A percentile compares a stretch with the other conserved stretches of the same genome.
Evolutionary conservation across 176 grass and related monocot genomes (phyloP).

Genomic region (Hsuehochloa calcarea): DNA sequence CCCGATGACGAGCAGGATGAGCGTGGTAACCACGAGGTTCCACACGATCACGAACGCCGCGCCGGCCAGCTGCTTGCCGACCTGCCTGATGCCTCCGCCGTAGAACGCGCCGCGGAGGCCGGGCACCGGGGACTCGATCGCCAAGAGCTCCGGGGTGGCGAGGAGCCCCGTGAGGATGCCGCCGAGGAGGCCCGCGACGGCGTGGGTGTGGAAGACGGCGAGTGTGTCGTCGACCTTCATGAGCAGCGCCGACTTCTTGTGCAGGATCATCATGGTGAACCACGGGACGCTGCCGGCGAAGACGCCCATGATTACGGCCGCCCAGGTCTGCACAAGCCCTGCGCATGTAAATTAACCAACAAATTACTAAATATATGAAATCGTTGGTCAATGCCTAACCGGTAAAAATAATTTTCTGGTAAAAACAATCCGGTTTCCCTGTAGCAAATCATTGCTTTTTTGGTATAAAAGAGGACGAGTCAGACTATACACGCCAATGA

Average conservation of each 20-base stretch:
- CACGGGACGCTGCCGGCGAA: slow-evolving; percentile 75
- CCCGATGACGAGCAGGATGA: slow-evolving; percentile 63
- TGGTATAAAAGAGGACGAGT: no score
- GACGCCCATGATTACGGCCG: slow-evolving; percentile 58
- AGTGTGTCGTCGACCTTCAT: slow-evolving; percentile 70
- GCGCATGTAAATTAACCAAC: neutral
- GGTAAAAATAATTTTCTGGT: neutral
- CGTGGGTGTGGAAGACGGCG: slow-evolving; percentile 72
- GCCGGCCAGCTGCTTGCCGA: slow-evolving; percentile 69
- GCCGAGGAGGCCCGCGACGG: slow-evolving; percentile 70
- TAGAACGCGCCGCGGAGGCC: slow-evolving; percentile 60
- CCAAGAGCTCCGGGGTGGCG: slow-evolving; percentile 51
- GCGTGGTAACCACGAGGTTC: slow-evolving; percentile 57
- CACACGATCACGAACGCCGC: slow-evolving; percentile 64
- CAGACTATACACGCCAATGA: no score
- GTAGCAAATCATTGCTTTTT: neutral
- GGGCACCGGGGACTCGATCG: slow-evolving; percentile 38
- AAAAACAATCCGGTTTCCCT: neutral
- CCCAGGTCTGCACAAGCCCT: slow-evolving; percentile 74
- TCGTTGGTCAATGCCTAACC: neutral
- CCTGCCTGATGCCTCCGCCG: slow-evolving; percentile 54
- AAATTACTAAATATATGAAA: neutral
- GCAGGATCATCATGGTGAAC: slow-evolving; percentile 91
- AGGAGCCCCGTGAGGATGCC: slow-evolving; percentile 66
- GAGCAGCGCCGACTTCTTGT: slow-evolving; percentile 69